phyloP scores from a whole-genome alignment of 768 basidiomycete species.

The Calocybe indica region DNA sequence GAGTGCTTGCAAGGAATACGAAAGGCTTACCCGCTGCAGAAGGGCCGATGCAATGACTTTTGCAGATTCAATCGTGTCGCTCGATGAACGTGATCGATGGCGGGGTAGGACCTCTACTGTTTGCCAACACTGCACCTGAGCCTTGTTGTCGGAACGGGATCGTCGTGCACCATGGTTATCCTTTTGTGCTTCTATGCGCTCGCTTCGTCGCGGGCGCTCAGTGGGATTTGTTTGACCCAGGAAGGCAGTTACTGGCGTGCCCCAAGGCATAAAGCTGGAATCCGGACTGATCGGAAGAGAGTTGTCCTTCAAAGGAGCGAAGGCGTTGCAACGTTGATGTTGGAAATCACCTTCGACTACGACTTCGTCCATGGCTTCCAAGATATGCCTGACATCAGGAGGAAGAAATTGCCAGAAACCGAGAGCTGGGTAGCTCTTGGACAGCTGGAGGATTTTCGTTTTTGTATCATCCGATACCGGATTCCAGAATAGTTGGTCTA shows the following conservation, averaged over 20 bases:
- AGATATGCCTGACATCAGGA: background rate
- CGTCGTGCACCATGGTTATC: background rate
- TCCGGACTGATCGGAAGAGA: background rate
- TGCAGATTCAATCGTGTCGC: background rate
- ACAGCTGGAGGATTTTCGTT: background rate
- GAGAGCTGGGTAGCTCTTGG: background rate
- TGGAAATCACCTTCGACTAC: background rate
- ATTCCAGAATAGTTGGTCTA: background rate
- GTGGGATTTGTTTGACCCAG: background rate
- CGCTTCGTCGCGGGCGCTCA: background rate
- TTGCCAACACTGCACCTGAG: no score
- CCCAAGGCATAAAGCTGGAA: background rate
- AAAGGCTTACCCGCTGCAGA: background rate
- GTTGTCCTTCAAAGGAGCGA: background rate
- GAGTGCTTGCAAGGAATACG: background rate
- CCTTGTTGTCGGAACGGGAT: background rate
- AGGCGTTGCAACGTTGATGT: background rate
- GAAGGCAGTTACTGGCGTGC: background rate
- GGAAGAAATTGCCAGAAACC: slow-evolving; percentile 1
- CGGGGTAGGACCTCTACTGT: background rate
- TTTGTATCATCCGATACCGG: background rate
- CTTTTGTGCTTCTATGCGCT: background rate
- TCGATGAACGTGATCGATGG: background rate
- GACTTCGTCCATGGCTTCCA: background rate
- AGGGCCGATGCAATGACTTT: background rate